Conservation (phyloP, 768 basidiomycete genomes). For the Suillus americanus region DNA sequence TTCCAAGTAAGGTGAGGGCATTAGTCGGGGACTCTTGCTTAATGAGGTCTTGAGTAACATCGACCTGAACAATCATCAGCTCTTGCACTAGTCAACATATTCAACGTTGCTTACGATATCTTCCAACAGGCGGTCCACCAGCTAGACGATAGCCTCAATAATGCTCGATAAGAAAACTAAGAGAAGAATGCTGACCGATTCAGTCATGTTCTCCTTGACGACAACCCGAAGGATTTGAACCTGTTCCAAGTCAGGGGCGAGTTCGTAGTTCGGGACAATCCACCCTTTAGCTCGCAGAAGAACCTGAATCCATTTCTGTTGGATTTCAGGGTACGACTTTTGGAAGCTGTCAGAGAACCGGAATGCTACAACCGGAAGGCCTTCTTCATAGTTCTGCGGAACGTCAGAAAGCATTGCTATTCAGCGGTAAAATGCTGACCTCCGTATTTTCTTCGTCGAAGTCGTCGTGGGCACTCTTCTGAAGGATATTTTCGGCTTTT, state of each 20-base stretch:
- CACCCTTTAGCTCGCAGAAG: conserved; percentile 48
- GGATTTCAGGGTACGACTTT: conserved; percentile 50
- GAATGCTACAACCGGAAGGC: conserved; percentile 54
- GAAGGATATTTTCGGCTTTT: conserved; percentile 17
- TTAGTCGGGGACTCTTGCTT: conserved; percentile 48
- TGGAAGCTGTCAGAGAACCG: conserved; percentile 55
- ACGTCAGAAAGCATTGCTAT: conserved; percentile 31
- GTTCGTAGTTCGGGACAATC: conserved; percentile 63
- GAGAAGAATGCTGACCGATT: conserved; percentile 39
- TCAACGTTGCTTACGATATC: conserved; percentile 56
- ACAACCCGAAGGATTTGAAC: conserved; percentile 65
- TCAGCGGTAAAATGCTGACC: conserved; percentile 35
- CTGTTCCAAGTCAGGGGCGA: conserved; percentile 50
- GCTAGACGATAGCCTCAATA: conserved; percentile 30
- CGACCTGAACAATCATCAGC: conserved; percentile 41
- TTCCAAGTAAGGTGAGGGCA: conserved; percentile 45
- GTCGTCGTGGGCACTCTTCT: conserved; percentile 31
- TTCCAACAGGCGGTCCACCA: conserved; percentile 61
- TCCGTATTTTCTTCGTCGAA: conserved; percentile 56
- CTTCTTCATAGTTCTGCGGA: conserved; percentile 44
- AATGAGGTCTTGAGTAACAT: conserved; percentile 60
- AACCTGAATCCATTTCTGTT: conserved; percentile 59
- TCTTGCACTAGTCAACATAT: not conserved
- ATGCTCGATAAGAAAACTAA: conserved; percentile 18
- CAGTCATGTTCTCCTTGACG: conserved; percentile 53